phyloP scores from a whole-genome alignment of 345 rosid species.

The Syzygium aqueum region DNA sequence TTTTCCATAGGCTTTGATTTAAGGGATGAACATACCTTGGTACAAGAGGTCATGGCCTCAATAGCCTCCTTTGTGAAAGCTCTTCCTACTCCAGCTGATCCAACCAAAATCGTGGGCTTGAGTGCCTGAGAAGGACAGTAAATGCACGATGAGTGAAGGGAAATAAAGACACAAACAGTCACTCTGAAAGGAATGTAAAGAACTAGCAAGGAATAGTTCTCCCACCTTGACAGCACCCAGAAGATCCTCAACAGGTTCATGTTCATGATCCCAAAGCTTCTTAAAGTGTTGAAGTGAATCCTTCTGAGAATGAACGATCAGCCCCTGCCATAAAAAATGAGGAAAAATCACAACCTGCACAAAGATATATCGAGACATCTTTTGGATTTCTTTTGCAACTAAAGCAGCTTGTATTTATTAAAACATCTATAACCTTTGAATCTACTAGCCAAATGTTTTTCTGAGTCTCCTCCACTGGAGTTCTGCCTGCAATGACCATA shows the following conservation, averaged over 20 bases:
- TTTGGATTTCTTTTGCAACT: neutral
- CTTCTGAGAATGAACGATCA: constrained; percentile 71
- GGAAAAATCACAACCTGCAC: neutral
- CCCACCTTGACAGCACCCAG: constrained; percentile 67
- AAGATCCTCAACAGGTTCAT: constrained; percentile 59
- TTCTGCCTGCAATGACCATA: constrained; percentile 39
- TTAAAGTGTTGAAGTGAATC: constrained; percentile 82
- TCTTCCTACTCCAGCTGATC: constrained; percentile 84
- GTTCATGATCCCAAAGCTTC: constrained; percentile 96
- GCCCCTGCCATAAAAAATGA: constrained; percentile 38
- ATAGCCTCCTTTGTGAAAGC: constrained; percentile 79
- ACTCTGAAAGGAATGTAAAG: neutral
- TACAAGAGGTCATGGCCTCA: constrained; percentile 73
- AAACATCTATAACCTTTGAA: constrained; percentile 54
- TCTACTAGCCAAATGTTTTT: constrained; percentile 92
- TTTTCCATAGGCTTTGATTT: neutral
- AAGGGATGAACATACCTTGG: constrained; percentile 40
- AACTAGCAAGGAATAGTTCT: neutral
- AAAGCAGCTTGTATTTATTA: neutral
- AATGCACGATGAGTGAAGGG: neutral
- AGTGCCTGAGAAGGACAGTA: constrained; percentile 36
- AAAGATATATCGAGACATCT: neutral
- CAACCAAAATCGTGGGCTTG: constrained; percentile 83
- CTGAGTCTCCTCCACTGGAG: constrained; percentile 63
- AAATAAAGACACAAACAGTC: neutral